A percentile compares a stretch with the other conserved stretches of the same genome.
phyloP scores from a whole-genome alignment of 768 basidiomycete genomes.

The Pleurotus cornucopiae region DNA sequence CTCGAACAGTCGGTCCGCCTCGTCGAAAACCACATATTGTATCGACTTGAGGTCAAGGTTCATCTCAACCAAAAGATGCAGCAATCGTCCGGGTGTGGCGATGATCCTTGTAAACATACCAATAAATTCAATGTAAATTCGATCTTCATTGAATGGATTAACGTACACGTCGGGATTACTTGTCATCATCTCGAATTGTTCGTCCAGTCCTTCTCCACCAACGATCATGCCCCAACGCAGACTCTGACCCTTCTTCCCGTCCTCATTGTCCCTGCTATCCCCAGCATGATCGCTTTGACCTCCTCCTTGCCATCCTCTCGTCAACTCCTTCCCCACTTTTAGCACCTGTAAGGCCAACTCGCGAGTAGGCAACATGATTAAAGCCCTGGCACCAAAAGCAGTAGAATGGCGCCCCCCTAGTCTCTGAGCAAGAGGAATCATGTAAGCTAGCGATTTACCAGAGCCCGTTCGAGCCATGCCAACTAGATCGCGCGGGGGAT shows the following conservation, averaged over 20 bases:
- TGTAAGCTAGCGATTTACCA: slow-evolving; percentile 94
- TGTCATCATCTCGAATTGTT: slow-evolving; percentile 94
- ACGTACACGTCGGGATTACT: slow-evolving; percentile 94
- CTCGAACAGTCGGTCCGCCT: slow-evolving; percentile 97
- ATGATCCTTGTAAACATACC: slow-evolving; percentile 63
- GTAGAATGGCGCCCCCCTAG: slow-evolving; percentile 78
- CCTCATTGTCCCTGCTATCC: slow-evolving; percentile 55
- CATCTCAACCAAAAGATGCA: slow-evolving; percentile 98
- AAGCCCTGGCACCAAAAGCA: slow-evolving; percentile 77
- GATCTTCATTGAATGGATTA: slow-evolving; percentile 8
- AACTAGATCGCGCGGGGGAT: slow-evolving; percentile 88
- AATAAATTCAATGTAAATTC: slow-evolving; percentile 11
- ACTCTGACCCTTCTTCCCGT: slow-evolving; percentile 50
- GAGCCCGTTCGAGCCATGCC: slow-evolving; percentile 99
- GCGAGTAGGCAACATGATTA: slow-evolving; percentile 88
- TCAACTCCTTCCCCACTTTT: slow-evolving; percentile 93
- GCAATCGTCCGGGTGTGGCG: slow-evolving; percentile 93
- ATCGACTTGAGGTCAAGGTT: slow-evolving; percentile 83
- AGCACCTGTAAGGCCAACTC: slow-evolving; percentile 93
- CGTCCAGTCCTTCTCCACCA: slow-evolving; percentile 92
- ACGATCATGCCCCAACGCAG: slow-evolving; percentile 93
- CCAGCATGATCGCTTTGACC: slow-evolving; percentile 69
- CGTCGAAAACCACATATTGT: slow-evolving; percentile 93
- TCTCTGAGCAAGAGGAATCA: slow-evolving; percentile 87
- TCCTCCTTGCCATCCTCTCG: slow-evolving; percentile 64